Percentiles rank a stretch among this genome's conserved stretches.
phyloP scores from a whole-genome alignment of 78 protist species.

The Emiliania huxleyi region DNA sequence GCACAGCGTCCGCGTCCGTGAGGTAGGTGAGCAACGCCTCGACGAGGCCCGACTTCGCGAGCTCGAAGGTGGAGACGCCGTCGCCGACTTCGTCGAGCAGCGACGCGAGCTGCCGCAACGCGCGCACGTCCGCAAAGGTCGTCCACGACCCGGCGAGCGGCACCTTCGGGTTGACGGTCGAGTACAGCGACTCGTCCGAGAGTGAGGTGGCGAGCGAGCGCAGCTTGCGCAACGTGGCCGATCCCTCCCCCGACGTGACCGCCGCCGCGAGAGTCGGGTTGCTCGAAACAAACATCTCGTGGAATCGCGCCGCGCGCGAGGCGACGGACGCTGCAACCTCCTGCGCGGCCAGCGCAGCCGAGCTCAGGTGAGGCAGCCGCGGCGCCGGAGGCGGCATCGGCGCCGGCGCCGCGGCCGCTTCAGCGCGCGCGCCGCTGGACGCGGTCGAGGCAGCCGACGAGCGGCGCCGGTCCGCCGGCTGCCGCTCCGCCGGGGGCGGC shows the following conservation, averaged over 20 bases:
- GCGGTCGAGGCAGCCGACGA: background rate
- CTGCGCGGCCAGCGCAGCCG: background rate
- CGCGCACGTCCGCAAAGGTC: background rate
- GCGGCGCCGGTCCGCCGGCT: background rate
- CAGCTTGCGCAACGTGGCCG: background rate
- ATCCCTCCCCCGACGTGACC: background rate
- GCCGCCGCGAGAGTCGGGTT: background rate
- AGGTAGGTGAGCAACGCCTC: background rate
- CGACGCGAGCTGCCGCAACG: background rate
- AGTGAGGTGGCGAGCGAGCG: background rate
- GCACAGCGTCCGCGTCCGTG: too few relatives aligned
- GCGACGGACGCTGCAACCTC: background rate
- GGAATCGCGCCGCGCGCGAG: background rate
- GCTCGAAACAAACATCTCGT: background rate
- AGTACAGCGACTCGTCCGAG: background rate
- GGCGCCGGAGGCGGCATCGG: background rate
- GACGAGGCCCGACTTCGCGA: background rate
- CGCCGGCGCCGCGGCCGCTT: too few relatives aligned
- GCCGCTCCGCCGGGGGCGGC: too few relatives aligned
- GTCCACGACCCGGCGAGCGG: background rate
- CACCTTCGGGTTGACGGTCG: background rate
- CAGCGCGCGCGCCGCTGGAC: too few relatives aligned
- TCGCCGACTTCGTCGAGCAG: background rate
- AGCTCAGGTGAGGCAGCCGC: background rate
- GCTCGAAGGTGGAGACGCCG: slow-evolving; percentile 17